phyloP scores from a whole-genome alignment of 495 filamentous ascomycete genomes.

The Trichodelitschia bisporula region DNA sequence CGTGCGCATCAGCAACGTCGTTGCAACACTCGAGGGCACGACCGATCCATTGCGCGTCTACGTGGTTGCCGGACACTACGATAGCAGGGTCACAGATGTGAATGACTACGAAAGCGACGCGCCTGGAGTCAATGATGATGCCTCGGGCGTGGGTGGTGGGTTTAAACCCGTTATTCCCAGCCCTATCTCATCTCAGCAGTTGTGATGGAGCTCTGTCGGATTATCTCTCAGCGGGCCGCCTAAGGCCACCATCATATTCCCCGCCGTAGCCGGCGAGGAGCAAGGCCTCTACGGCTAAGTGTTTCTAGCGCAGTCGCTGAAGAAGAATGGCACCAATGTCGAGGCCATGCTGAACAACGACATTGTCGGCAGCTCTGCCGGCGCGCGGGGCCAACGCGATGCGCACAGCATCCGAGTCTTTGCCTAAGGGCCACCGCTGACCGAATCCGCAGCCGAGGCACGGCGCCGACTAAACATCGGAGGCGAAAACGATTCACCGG shows the following conservation, averaged over 20 bases:
- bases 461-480: slow-evolving; percentile 19
- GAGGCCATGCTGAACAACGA: slow-evolving; percentile 28
- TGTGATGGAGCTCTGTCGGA: slow-evolving; percentile 23
- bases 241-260: slow-evolving; percentile 25
- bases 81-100: slow-evolving; percentile 22
- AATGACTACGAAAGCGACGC: slow-evolving; percentile 24
- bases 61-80: slow-evolving; percentile 29
- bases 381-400: slow-evolving; percentile 17
- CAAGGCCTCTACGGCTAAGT: slow-evolving; percentile 23
- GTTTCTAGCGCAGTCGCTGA: slow-evolving; percentile 22
- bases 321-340: slow-evolving; percentile 20
- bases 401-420: slow-evolving; percentile 26
- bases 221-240: slow-evolving; percentile 20
- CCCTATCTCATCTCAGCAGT: slow-evolving; percentile 7
- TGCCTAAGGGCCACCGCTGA: slow-evolving; percentile 18
- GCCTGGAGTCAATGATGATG: slow-evolving; percentile 29
- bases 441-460: slow-evolving; percentile 14
- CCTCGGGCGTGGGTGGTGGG: slow-evolving; percentile 14
- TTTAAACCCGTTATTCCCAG: slow-evolving; percentile 1
- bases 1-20: slow-evolving; percentile 23
- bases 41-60: slow-evolving; percentile 21
- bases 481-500: slow-evolving; percentile 28
- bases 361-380: slow-evolving; percentile 23
- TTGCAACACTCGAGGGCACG: slow-evolving; percentile 24
- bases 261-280: slow-evolving; percentile 27